phyloP scores from a whole-genome alignment of 345 rosid genomes.

The Citropsis articulata region DNA sequence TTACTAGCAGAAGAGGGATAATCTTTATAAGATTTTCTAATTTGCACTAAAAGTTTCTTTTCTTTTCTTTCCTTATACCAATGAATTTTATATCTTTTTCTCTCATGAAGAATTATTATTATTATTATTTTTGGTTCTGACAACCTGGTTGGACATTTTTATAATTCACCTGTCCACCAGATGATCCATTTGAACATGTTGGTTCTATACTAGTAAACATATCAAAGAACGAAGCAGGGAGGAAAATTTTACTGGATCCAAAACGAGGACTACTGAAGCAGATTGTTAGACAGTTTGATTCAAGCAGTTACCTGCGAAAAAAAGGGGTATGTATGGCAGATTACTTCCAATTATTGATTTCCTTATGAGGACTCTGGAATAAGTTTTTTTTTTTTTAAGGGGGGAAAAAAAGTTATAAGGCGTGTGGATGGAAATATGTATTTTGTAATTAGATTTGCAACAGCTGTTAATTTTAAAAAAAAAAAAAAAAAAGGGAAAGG shows the following conservation, averaged over 20 bases:
- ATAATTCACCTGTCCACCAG: constrained; percentile 33
- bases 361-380: neutral
- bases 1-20: neutral
- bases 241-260: constrained; percentile 75
- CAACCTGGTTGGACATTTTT: constrained; percentile 14
- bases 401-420: neutral
- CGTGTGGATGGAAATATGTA: neutral
- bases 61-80: neutral
- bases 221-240: constrained; percentile 78
- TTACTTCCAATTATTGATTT: constrained; percentile 7
- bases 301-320: constrained; percentile 60
- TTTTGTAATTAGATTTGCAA: neutral
- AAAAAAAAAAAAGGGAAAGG: neutral
- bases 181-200: constrained; percentile 90
- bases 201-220: constrained; percentile 89
- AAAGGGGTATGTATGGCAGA: constrained; percentile 65
- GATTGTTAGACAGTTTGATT: constrained; percentile 79
- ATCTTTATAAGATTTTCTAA: neutral
- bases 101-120: neutral
- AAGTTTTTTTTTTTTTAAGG: neutral
- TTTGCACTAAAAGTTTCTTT: neutral
- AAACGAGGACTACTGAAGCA: constrained; percentile 78
- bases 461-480: neutral
- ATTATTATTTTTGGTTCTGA: neutral
- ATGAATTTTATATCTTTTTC: neutral